These are phyloP conservation scores for Penicillium sp. DNA, from an alignment of 2,329 filamentous ascomycete species.

Conservation along the genomic window DNA sequence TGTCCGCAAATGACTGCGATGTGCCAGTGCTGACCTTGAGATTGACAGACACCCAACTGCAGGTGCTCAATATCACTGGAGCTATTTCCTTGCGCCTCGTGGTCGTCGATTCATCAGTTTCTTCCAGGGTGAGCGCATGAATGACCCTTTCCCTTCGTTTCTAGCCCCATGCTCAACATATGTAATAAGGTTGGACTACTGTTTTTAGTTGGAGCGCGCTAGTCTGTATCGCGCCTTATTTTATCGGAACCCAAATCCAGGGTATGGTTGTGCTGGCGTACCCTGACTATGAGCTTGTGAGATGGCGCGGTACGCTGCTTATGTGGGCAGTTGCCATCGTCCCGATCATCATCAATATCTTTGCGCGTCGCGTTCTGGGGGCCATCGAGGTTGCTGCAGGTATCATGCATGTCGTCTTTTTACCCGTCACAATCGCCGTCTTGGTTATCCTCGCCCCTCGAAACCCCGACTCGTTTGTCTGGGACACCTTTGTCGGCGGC, in stretches of 20 bases:
- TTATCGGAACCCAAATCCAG: conserved; percentile 32
- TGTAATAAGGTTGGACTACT: conserved; percentile 27
- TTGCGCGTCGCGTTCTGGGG: conserved; percentile 45
- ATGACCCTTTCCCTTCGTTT: not conserved
- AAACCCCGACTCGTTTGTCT: too few relatives aligned
- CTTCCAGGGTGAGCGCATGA: conserved; percentile 17
- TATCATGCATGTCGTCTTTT: conserved; percentile 19
- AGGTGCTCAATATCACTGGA: conserved; percentile 41
- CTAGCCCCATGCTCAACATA: conserved; percentile 18
- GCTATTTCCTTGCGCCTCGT: conserved; percentile 30
- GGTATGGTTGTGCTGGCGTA: conserved; percentile 28
- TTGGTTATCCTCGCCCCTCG: too few relatives aligned
- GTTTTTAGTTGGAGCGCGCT: conserved; percentile 32
- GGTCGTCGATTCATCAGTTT: conserved; percentile 24
- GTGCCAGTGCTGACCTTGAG: not conserved
- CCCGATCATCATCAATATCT: conserved; percentile 50
- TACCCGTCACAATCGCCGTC: too few relatives aligned
- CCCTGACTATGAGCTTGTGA: conserved; percentile 18
- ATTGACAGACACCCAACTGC: conserved; percentile 18
- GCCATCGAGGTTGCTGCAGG: conserved; percentile 51
- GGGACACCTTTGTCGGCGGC: too few relatives aligned
- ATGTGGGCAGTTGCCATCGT: conserved; percentile 48
- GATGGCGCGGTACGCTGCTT: conserved; percentile 45
- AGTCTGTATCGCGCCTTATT: conserved; percentile 25
- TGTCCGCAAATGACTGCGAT: not conserved